Conservation (phyloP, 176 grass and related monocot genomes). For the Juncus effusus region DNA sequence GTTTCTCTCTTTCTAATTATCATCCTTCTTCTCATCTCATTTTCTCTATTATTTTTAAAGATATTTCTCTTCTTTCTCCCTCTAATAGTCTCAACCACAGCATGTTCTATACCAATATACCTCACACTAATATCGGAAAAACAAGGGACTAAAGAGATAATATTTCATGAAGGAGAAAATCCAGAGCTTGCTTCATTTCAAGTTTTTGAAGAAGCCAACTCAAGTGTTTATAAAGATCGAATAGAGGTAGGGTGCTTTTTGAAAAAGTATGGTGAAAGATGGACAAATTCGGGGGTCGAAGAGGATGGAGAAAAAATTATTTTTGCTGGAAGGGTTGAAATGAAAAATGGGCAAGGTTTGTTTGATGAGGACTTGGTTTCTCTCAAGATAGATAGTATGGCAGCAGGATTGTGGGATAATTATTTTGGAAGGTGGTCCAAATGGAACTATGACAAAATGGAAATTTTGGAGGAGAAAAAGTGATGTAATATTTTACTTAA, state of each 20-base stretch:
- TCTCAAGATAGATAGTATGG: slow-evolving; percentile 25
- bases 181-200: slow-evolving; percentile 1
- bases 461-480: slow-evolving; percentile 16
- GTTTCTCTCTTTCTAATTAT: slow-evolving; percentile 1
- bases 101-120: slow-evolving; percentile 12
- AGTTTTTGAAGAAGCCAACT: slow-evolving; percentile 18
- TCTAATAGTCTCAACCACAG: slow-evolving; percentile 5
- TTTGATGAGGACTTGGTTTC: slow-evolving; percentile 23
- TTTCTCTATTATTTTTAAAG: slow-evolving; percentile 3
- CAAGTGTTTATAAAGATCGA: slow-evolving; percentile 3
- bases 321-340: slow-evolving; percentile 26
- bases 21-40: slow-evolving; percentile 4
- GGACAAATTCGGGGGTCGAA: background rate
- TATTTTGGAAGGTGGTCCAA: slow-evolving; percentile 26
- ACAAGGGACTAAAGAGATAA: slow-evolving; percentile 16
- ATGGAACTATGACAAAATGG: slow-evolving; percentile 18
- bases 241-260: slow-evolving; percentile 27
- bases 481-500: background rate
- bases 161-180: slow-evolving; percentile 18
- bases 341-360: slow-evolving; percentile 23
- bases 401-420: slow-evolving; percentile 29
- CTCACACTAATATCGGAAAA: slow-evolving; percentile 9
- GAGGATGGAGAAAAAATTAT: slow-evolving; percentile 8
- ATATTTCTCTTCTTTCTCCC: slow-evolving; percentile 21
- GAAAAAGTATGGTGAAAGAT: background rate